Conservation (phyloP, 148 eudicot species). For the Silene conica region DNA sequence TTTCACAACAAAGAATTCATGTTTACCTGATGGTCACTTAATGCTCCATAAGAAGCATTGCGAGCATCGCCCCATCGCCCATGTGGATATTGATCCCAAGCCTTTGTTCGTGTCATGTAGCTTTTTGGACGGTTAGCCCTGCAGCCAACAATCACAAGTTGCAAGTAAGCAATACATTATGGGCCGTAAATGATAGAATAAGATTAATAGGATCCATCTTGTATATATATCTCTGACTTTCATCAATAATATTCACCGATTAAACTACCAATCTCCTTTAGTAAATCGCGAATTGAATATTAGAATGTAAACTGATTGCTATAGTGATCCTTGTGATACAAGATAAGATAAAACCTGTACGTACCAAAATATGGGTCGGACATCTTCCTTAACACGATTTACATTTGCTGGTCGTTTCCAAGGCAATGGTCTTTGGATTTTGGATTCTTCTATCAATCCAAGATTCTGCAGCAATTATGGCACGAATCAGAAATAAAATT, state of each 20-base stretch:
- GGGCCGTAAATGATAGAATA: too few relatives aligned
- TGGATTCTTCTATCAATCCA: constrained; percentile 88
- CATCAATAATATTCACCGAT: too few relatives aligned
- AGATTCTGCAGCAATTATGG: constrained; percentile 58
- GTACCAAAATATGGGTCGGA: constrained; percentile 92
- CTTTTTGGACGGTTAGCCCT: constrained; percentile 99
- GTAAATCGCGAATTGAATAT: too few relatives aligned
- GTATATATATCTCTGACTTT: too few relatives aligned
- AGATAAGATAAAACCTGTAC: background rate
- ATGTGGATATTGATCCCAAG: constrained; percentile 87
- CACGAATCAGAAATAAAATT: constrained; percentile 1
- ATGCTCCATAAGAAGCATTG: constrained; percentile 86
- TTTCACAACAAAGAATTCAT: background rate
- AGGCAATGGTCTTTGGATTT: constrained; percentile 75
- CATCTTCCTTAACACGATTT: constrained; percentile 85
- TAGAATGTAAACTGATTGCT: background rate
- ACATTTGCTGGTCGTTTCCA: constrained; percentile 85
- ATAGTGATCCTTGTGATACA: background rate
- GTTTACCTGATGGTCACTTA: constrained; percentile 80
- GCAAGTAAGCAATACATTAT: background rate
- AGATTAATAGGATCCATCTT: too few relatives aligned
- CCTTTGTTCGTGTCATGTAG: constrained; percentile 75
- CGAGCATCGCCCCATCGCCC: constrained; percentile 94
- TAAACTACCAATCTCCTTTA: too few relatives aligned
- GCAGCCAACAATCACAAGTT: constrained; percentile 23